Base-by-base conservation (phyloP, 208 protist genomes). In the Plasmodiophora brassicae region DNA sequence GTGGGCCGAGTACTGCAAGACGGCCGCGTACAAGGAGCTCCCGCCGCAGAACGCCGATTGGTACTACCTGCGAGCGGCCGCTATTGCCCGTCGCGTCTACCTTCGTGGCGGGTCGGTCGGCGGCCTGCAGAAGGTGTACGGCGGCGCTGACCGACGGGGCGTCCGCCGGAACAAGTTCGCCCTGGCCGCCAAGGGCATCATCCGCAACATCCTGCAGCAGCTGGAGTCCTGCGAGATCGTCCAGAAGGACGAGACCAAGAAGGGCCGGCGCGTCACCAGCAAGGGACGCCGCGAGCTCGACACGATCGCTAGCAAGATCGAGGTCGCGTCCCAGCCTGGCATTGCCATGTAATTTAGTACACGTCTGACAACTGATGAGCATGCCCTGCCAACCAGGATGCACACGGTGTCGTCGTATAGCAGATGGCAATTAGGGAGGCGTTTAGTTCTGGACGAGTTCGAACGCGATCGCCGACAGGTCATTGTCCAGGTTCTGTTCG, bases 1-100 rank as follows among this genome's bases (percentile, higher is more conserved):
- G 92, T 98, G 96, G 94, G 94, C 95, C 84, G 97, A 98, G 91
- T 93, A 98, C 92, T 95, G 97, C 87, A 99, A 99, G 94, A 97
- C 96, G 85, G 97, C 94, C 72, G 92, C 93, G 90, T 93, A 94
- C 91, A 97, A 97, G 93, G 97, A 98, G 92, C 94, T 97, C 84
- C 94, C 96, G 88, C 97, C 97, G 85, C 94, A 95, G 91, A 96
- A 98, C 94, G 93, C 95, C 87, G 97, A 99, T 94, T 99, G 97
- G 97, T 98, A 97, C 93, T 99, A 97, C 94, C 94, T 98, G 92
- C 96, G 97, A 90, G 89, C 89, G 87, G 97, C 97, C 84, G 94
- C 97, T 71, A 94, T 98, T 41, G 96, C 98, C 85, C 97, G 97
- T 92, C 95, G 96, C 89, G 92, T 99, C 87, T 98, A 98, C 94